Evolutionary conservation across 768 basidiomycete genomes (phyloP), one percentile per base, ranked within the genome.

Genomic region (Leccinum uliginosum): DNA sequence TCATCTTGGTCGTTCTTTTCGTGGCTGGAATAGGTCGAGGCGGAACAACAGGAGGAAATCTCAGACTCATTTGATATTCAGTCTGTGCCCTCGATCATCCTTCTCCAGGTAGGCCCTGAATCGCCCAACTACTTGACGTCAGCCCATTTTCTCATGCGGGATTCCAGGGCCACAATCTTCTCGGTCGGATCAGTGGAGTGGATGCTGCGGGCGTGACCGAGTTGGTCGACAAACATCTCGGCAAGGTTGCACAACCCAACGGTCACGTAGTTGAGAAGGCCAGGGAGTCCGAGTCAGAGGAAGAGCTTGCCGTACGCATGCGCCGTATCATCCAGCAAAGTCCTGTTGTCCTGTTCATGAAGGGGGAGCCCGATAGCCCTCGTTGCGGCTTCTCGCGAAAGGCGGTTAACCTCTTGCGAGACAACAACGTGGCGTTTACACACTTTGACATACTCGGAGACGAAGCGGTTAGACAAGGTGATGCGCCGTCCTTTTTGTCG

Each of bases 51-150:
- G 59, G 64, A 77, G 14, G 93, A 95, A 49, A 94, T 99, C 56
- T 78, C 93, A 5, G 94, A 97, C 65, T 91, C 91, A 11, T 98
- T 98, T 66, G 87, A 92, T 7, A 83, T 99, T 58, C 86, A 93
- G 63, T 83, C 89, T 19, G 97, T 98, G 11, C 97, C 97, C 0
- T 75, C 85, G 0, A 87, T 93, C 65, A 69, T 98, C 50, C 72
- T 99, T 53, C 82, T 99, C 19, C 78, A 85, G 60, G 96, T 95
- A 59, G 47, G 83, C 64, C 43, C 32, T 2, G 15, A n/a, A 34
- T 35, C 10, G 7, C 45, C 23, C 45, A 46, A 23, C 45, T 19
- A n/a, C 27, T 50, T 27, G 23, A 48, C 54, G 32, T 35, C 43
- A 24, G n/a, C 15, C n/a, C 23, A 15, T 12, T 27, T 23, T 19